Evolutionary conservation across 2,329 filamentous ascomycete genomes (phyloP).

Genomic region (Diaporthe humulicola): DNA sequence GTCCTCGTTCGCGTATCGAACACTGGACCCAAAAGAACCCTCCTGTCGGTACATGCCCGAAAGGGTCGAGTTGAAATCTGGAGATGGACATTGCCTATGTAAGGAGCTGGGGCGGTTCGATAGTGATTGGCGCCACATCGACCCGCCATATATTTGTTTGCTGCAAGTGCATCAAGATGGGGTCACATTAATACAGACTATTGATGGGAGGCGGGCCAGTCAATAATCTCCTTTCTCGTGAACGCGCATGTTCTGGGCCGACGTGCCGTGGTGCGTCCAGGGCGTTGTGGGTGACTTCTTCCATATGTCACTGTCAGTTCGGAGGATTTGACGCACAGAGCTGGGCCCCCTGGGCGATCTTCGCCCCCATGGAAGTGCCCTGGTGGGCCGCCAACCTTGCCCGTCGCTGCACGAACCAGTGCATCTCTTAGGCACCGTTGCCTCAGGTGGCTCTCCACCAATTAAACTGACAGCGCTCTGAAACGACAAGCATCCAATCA

Average conservation of each 20-base stretch:
- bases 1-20: constrained; percentile 35
- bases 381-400: constrained; percentile 26
- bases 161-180: constrained; percentile 30
- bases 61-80: constrained; percentile 26
- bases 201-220: constrained; percentile 28
- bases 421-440: constrained; percentile 27
- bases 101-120: constrained; percentile 22
- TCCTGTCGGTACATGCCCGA: constrained; percentile 36
- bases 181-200: constrained; percentile 32
- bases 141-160: constrained; percentile 33
- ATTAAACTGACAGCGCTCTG: constrained; percentile 37
- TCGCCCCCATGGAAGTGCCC: constrained; percentile 29
- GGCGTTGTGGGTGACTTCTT: constrained; percentile 28
- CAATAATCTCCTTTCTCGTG: constrained; percentile 25
- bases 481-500: constrained; percentile 38
- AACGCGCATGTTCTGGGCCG: constrained; percentile 31
- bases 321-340: constrained; percentile 24
- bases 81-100: constrained; percentile 32
- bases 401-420: constrained; percentile 29
- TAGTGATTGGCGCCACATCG: constrained; percentile 31
- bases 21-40: constrained; percentile 31
- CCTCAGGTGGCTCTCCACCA: constrained; percentile 35
- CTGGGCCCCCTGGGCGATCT: constrained; percentile 32
- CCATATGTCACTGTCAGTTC: constrained; percentile 34
- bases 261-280: constrained; percentile 30